Conservation (phyloP, 768 basidiomycete species). For the Tulasnella calospora region DNA sequence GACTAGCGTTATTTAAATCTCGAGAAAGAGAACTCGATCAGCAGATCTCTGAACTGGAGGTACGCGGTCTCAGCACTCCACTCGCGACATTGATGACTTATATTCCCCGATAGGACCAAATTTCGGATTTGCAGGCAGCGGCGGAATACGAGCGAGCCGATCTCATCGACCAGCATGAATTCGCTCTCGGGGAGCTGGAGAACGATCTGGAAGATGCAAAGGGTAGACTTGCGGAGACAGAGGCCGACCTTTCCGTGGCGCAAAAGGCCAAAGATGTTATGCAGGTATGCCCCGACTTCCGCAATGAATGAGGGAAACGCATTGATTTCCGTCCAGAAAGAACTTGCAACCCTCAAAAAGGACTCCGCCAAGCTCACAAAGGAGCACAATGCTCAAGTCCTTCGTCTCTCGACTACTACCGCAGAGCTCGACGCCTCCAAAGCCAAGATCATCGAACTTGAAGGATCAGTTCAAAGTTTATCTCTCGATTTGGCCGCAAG, state of each 20-base stretch:
- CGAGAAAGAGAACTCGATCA: slow-evolving; percentile 23
- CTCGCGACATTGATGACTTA: not conserved
- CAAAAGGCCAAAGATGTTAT: not conserved
- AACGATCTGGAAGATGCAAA: not conserved
- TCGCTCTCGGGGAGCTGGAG: not conserved
- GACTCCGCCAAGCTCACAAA: not conserved
- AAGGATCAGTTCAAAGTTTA: not conserved
- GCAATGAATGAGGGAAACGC: not conserved
- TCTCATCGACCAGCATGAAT: not conserved
- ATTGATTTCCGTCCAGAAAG: not conserved
- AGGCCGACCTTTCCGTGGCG: not conserved
- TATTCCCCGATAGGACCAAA: not conserved
- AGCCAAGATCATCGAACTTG: slow-evolving; percentile 17
- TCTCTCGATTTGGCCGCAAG: not conserved
- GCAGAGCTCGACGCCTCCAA: slow-evolving; percentile 22
- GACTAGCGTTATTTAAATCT: slow-evolving; percentile 6
- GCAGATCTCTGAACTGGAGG: slow-evolving; percentile 15
- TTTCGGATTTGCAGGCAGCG: not conserved
- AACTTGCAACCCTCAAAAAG: slow-evolving; percentile 5
- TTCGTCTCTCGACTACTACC: not conserved
- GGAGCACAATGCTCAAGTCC: not conserved
- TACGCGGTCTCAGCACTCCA: not conserved
- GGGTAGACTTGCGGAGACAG: not conserved
- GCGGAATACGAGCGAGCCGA: not conserved
- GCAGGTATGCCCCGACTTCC: not conserved